Base-by-base conservation (phyloP, 768 basidiomycete species). In the Baorangia bicolor region DNA sequence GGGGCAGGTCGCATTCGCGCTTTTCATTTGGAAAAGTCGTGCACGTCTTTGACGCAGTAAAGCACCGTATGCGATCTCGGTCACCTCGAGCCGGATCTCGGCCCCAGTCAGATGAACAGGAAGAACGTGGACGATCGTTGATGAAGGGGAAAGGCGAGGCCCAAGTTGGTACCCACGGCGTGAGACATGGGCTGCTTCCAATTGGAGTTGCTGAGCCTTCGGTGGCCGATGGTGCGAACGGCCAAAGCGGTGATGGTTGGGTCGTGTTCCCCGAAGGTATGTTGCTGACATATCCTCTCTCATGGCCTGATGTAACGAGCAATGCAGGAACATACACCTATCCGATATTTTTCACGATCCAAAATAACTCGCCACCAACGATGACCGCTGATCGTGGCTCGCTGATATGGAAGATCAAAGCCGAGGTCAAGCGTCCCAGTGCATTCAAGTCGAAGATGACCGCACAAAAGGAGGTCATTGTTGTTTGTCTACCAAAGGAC, bases 301-400 rank as follows among this genome's bases (percentile, higher is more conserved):
- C 27, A 31, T 35, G 9, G 11, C 13, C 18, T 55, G 31, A 62
- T 88, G 89, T 18, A 93, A 96, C 27, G 16, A n/a, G 40, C 10
- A 38, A 21, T 56, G 31, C 62, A 91, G 94, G 94, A 20, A 89
- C 85, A 6, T 98, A 98, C 69, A 92, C 88, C 18, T 98, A 93
- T 72, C 96, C 96, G 3, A 90, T 99, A 64, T 90, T 90, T 14
- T 94, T 98, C 69, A 78, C 86, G 18, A 86, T 99, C 52, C 92
- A 96, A 0, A 77, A 84, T 6, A 80, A 83, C 55, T 79, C 88
- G 4, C 93, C 94, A 3, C 92, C 96, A 2, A 85, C 86, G 0
- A 76, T 95, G 58, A 77, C 78, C 40, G 86, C 86, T 57, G 82
- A 87, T 37, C 88, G 83, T 61, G 96, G 94, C 10, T 80, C 83